phyloP scores from a whole-genome alignment of 805 yeast species.

The Ogataea salicorniae region DNA sequence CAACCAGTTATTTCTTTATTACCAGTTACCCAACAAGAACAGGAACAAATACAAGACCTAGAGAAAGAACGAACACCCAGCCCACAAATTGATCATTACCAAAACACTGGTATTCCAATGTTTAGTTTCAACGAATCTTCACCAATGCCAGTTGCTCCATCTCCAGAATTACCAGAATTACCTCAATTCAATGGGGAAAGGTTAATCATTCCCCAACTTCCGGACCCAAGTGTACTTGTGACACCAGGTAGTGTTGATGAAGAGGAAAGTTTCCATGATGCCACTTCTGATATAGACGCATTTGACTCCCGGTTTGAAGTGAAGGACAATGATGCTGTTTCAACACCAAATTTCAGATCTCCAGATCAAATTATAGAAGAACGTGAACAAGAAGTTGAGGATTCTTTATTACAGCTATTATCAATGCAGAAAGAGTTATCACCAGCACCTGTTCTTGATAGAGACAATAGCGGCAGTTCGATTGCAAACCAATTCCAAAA shows the following conservation, averaged over 20 bases:
- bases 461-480: background rate
- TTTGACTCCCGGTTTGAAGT: conserved; percentile 22
- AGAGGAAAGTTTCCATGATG: conserved; percentile 16
- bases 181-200: background rate
- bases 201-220: background rate
- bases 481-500: conserved; percentile 4
- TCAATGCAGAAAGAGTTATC: conserved; percentile 24
- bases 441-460: conserved; percentile 10
- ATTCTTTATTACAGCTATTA: conserved; percentile 22
- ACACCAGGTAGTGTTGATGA: conserved; percentile 3
- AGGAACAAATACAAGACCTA: background rate
- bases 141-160: background rate
- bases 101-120: background rate
- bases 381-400: conserved; percentile 14
- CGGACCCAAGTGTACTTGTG: background rate
- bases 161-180: background rate
- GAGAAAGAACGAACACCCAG: background rate
- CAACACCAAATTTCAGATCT: background rate
- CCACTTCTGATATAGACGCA: conserved; percentile 20
- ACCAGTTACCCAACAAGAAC: background rate
- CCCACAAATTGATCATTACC: background rate
- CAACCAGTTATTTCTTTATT: no score
- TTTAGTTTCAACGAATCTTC: background rate
- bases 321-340: background rate
- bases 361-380: conserved; percentile 1